phyloP scores from a whole-genome alignment of 148 eudicot species.

The Limonium bicolor region DNA sequence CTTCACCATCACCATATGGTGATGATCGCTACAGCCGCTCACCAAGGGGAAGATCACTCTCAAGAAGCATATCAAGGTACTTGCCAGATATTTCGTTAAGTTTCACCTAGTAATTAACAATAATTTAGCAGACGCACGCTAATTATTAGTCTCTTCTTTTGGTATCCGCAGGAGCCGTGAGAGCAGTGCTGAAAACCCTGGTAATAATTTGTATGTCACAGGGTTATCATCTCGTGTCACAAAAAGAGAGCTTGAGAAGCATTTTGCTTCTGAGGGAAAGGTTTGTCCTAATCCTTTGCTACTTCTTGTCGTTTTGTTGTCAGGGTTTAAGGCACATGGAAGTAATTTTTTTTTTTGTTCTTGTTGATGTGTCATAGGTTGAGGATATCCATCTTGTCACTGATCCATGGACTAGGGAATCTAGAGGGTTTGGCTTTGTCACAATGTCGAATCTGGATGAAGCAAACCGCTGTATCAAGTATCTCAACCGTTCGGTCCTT shows the following conservation, averaged over 20 bases:
- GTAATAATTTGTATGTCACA: slow-evolving; percentile 90
- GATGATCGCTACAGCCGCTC: slow-evolving; percentile 21
- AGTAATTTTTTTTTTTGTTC: background rate
- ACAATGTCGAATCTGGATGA: slow-evolving; percentile 70
- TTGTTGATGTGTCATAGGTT: slow-evolving; percentile 36
- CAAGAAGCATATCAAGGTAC: slow-evolving; percentile 69
- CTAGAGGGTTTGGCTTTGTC: slow-evolving; percentile 95
- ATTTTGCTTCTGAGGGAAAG: slow-evolving; percentile 83
- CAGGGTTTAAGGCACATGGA: background rate
- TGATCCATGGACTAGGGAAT: slow-evolving; percentile 81
- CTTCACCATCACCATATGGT: slow-evolving; percentile 58
- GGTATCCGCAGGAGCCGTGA: slow-evolving; percentile 45
- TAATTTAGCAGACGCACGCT: background rate
- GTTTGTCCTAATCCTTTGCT: slow-evolving; percentile 12
- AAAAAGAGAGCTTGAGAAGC: slow-evolving; percentile 73
- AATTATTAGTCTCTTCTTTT: background rate
- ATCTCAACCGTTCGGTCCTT: slow-evolving; percentile 66
- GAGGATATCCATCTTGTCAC: slow-evolving; percentile 78
- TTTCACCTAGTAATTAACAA: background rate
- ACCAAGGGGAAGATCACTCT: slow-evolving; percentile 32
- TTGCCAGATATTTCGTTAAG: background rate
- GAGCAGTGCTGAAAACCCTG: slow-evolving; percentile 77
- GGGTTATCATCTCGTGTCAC: slow-evolving; percentile 71
- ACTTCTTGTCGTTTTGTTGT: background rate
- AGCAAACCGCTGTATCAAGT: slow-evolving; percentile 72